Conservation (phyloP, 352 stramenopile species). For the Phytophthora melonis region DNA sequence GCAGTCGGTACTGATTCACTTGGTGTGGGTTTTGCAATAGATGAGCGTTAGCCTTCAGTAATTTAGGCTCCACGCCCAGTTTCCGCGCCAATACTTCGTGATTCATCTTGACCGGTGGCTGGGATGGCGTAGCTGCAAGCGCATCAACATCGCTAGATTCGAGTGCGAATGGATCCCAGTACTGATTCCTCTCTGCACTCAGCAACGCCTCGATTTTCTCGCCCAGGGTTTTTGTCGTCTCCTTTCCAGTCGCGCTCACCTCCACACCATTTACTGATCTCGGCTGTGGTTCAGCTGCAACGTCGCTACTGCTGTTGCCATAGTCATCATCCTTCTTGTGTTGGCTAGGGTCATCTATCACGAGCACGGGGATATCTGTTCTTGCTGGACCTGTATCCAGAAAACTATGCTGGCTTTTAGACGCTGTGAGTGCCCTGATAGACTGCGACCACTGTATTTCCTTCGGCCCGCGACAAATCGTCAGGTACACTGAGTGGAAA, state of each 20-base stretch:
- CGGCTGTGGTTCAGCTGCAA: conserved; percentile 1
- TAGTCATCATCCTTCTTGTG: background rate
- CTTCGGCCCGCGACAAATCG: conserved; percentile 59
- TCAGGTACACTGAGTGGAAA: conserved; percentile 82
- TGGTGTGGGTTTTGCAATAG: conserved; percentile 50
- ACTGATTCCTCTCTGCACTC: conserved; percentile 13
- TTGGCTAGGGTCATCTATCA: conserved; percentile 10
- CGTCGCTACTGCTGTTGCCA: background rate
- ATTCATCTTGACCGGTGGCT: conserved; percentile 6
- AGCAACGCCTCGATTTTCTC: conserved; percentile 49
- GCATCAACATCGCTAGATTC: conserved; percentile 26
- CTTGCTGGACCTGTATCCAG: conserved; percentile 27
- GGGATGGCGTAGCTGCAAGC: conserved; percentile 11
- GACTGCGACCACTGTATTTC: conserved; percentile 60
- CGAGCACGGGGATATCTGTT: conserved; percentile 34
- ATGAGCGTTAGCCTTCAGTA: conserved; percentile 50
- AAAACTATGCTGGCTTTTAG: conserved; percentile 35
- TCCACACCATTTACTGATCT: conserved; percentile 4
- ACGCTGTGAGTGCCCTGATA: conserved; percentile 40
- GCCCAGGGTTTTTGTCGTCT: conserved; percentile 29
- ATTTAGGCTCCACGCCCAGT: conserved; percentile 47
- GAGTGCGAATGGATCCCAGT: conserved; percentile 44
- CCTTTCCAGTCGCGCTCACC: background rate
- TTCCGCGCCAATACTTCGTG: conserved; percentile 40
- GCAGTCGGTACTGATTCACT: conserved; percentile 54